Conservation (phyloP, 2,329 filamentous ascomycete species). For the Fusarium tuaranense region DNA sequence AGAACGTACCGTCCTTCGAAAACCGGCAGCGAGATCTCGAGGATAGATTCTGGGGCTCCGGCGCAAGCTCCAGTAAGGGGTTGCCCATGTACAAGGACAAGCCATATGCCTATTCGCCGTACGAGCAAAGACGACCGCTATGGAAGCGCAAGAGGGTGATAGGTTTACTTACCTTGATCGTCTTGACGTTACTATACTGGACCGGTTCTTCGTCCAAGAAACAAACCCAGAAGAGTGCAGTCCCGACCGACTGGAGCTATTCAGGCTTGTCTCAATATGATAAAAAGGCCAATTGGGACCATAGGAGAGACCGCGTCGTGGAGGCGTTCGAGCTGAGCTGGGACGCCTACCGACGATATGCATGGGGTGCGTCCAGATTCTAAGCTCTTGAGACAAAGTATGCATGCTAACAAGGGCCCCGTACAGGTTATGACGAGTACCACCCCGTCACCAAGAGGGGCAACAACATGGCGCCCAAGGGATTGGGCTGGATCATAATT, state of each 20-base stretch:
- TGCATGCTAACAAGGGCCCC: slow-evolving; percentile 43
- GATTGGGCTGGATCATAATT: slow-evolving; percentile 98
- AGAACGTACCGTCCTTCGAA: slow-evolving; percentile 76
- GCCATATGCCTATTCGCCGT: slow-evolving; percentile 78
- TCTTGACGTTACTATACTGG: slow-evolving; percentile 76
- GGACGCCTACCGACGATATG: slow-evolving; percentile 92
- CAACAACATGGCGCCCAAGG: slow-evolving; percentile 85
- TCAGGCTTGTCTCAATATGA: slow-evolving; percentile 61
- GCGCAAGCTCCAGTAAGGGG: slow-evolving; percentile 50
- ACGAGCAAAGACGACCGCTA: slow-evolving; percentile 66
- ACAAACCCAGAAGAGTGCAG: slow-evolving; percentile 50
- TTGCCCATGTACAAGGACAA: slow-evolving; percentile 99
- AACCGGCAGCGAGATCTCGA: slow-evolving; percentile 74
- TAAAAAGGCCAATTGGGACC: slow-evolving; percentile 76
- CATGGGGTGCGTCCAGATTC: slow-evolving; percentile 78
- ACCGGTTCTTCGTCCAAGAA: slow-evolving; percentile 65
- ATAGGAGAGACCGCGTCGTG: slow-evolving; percentile 82
- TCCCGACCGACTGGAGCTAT: slow-evolving; percentile 68
- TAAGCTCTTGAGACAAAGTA: neutral
- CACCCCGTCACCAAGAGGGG: slow-evolving; percentile 84
- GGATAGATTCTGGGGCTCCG: slow-evolving; percentile 73
- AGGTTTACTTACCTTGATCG: slow-evolving; percentile 61
- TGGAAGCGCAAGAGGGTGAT: slow-evolving; percentile 74
- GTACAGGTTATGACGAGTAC: slow-evolving; percentile 83
- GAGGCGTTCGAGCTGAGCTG: slow-evolving; percentile 93